Evolutionary conservation across 352 stramenopile species (phyloP), one percentile per base, ranked within the genome.

Genomic region (Aphanomyces euteiches): DNA sequence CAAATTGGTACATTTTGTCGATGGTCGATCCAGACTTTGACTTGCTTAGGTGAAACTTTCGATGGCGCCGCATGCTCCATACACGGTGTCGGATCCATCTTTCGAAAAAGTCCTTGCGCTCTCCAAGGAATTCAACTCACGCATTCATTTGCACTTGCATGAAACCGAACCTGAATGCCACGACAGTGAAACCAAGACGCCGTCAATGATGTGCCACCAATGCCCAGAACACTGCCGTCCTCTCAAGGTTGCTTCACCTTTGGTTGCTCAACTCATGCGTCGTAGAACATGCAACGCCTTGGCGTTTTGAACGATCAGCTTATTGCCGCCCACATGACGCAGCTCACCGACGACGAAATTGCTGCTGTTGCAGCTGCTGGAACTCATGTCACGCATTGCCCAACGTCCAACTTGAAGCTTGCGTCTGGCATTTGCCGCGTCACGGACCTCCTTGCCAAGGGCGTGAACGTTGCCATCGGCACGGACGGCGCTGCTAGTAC

Each of bases 331-430:
- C 90, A 93, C 85, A 93, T 93, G 84, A 90, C 86, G 65, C 82
- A 96, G 66, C 80, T 96, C 45, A 96, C 84, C 36, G 75, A 90
- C 66, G 77, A 83, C 2, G 87, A 97, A 75, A 95, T 96, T 40
- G 73, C 83, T 19, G 72, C 85, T 21, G 66, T 95, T 12, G 84
- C 83, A 0, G 71, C 64, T 2, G 74, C 80, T 7, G 77, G 82
- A 7, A 78, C 75, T 0, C 78, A 88, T 65, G 88, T 97, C 39
- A 82, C 93, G 40, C 90, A 97, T 81, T 96, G 90, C 66, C 90
- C 90, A 41, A 90, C 87, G 63, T 96, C 88, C 47, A 96, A 97
- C 75, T 79, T 97, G 47, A 96, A 96, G 77, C 76, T 97, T 41
- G 90, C 87, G 50, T 92, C 83, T 45, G 90, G 90, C 36, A 87